These are phyloP conservation scores for Berkeleyomyces rouxiae DNA, from an alignment of 2,329 filamentous ascomycete genomes.

Conservation along the genomic window DNA sequence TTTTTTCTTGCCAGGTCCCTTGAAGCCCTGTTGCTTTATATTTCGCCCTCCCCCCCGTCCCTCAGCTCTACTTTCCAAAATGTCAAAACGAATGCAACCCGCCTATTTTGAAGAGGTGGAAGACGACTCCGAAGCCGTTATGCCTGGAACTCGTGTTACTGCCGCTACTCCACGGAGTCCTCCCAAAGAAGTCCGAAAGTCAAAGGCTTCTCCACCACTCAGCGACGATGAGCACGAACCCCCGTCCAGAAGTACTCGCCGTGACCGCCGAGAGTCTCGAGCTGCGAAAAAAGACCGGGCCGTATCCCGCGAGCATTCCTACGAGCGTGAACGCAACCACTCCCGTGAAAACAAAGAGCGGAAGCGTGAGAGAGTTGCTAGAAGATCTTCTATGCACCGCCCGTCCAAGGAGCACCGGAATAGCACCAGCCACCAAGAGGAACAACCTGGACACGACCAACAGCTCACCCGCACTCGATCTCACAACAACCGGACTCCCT, in stretches of 20 bases:
- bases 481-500: constrained; percentile 10
- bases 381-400: constrained; percentile 8
- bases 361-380: constrained; percentile 7
- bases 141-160: constrained; percentile 12
- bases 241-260: neutral
- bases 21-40: neutral
- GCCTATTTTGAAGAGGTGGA: constrained; percentile 14
- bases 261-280: constrained; percentile 1
- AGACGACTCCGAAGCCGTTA: constrained; percentile 11
- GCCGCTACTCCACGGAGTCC: constrained; percentile 13
- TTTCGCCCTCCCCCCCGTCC: neutral
- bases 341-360: constrained; percentile 2
- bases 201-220: constrained; percentile 2
- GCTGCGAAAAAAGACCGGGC: neutral
- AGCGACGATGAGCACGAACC: constrained; percentile 1
- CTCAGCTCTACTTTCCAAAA: neutral
- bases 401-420: constrained; percentile 8
- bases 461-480: constrained; percentile 11
- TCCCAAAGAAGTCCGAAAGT: constrained; percentile 3
- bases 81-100: constrained; percentile 10
- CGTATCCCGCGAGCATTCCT: constrained; percentile 5
- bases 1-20: neutral
- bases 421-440: constrained; percentile 8
- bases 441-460: constrained; percentile 3
- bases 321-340: constrained; percentile 9